phyloP scores from a whole-genome alignment of 2,329 filamentous ascomycete genomes.

The Hirsutella minnesotensis region DNA sequence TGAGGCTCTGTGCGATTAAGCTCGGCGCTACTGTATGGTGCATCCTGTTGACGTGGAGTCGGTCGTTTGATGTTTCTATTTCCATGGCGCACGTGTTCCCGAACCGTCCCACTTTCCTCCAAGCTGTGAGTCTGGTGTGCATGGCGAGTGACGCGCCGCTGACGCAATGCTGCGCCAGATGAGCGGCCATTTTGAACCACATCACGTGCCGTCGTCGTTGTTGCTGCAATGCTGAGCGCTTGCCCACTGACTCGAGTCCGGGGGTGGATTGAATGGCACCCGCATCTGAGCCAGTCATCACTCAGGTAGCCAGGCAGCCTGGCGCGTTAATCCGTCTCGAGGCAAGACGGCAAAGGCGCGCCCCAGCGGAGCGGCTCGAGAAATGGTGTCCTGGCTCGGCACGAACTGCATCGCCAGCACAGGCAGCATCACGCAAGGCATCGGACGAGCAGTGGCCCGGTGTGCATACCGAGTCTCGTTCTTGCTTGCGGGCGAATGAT shows the following conservation, averaged over 20 bases:
- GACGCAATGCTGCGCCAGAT: background rate
- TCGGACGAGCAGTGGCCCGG: too few species aligned
- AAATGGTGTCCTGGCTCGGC: background rate
- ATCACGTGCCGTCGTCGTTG: background rate
- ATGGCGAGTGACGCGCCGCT: background rate
- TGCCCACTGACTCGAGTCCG: too few species aligned
- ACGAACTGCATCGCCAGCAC: too few species aligned
- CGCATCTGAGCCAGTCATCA: too few species aligned
- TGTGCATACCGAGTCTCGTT: background rate
- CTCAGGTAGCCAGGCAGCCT: too few species aligned
- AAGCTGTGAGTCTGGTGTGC: background rate
- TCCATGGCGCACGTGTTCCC: background rate
- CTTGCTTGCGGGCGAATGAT: background rate
- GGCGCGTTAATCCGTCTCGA: too few species aligned
- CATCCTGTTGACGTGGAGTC: too few species aligned
- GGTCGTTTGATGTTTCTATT: background rate
- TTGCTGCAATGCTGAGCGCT: too few species aligned
- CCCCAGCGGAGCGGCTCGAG: background rate
- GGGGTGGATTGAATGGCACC: too few species aligned
- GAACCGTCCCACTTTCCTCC: background rate
- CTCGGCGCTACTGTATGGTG: too few species aligned
- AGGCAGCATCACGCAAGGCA: too few species aligned
- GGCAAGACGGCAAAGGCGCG: background rate
- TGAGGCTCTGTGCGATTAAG: too few species aligned
- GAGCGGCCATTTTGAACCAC: background rate